Conservation (phyloP, 2,329 filamentous ascomycete genomes). For the Alternaria postmessia region DNA sequence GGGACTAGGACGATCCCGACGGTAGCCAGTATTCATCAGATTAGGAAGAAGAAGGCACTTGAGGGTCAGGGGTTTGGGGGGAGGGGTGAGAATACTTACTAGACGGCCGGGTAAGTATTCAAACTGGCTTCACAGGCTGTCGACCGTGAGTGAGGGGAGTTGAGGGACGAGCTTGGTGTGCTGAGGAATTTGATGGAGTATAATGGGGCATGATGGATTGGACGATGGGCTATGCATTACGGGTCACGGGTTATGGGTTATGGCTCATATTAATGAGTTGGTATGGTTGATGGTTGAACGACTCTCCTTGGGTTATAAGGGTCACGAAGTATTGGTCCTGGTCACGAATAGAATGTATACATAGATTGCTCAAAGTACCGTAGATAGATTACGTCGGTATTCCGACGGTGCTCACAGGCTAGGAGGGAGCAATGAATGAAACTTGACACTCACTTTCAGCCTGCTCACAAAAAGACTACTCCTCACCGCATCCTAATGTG, state of each 20-base stretch:
- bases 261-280: constrained; percentile 3
- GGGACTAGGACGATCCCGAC: not conserved
- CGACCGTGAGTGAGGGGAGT: not conserved
- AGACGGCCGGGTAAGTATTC: not conserved
- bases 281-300: not conserved
- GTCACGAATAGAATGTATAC: not conserved
- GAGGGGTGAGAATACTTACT: constrained; percentile 10
- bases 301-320: not conserved
- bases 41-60: not conserved
- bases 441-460: not conserved
- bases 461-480: too few relatives aligned
- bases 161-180: not conserved
- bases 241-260: not conserved
- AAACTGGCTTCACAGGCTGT: not conserved
- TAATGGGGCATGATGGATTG: constrained; percentile 4
- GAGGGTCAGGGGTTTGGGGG: constrained; percentile 11
- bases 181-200: not conserved
- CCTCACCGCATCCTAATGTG: not conserved
- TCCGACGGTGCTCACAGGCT: not conserved
- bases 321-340: not conserved
- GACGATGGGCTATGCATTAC: not conserved
- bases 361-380: not conserved
- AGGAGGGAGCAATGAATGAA: not conserved
- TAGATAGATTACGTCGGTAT: not conserved
- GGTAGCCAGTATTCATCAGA: not conserved